Evolutionary conservation across 2,329 filamentous ascomycete species (phyloP).

Genomic region (Trichoderma cornu-damae): DNA sequence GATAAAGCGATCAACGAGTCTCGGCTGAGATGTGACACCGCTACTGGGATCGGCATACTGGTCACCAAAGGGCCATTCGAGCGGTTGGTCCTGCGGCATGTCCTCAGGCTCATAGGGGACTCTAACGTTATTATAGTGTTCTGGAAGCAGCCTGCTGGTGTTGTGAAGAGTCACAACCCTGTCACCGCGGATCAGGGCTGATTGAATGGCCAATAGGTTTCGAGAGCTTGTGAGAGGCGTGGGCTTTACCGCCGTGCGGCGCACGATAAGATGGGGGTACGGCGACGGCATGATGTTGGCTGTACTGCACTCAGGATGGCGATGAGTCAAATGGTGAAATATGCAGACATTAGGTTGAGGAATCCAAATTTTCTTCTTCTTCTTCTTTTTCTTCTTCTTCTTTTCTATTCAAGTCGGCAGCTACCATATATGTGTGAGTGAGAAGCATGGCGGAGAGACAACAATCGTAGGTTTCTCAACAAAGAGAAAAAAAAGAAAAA

Average conservation of each 20-base stretch:
- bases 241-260: not conserved
- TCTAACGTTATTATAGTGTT: not conserved
- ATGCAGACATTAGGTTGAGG: not conserved
- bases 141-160: not conserved
- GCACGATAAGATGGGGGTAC: conserved; percentile 6
- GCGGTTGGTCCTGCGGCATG: not conserved
- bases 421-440: conserved; percentile 11
- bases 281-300: not conserved
- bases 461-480: not conserved
- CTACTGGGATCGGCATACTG: not conserved
- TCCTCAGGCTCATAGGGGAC: not conserved
- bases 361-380: too few species aligned
- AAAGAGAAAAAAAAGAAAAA: too few species aligned
- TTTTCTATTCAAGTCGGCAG: not conserved
- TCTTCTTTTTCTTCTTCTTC: not conserved
- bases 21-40: not conserved
- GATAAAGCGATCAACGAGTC: not conserved
- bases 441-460: not conserved
- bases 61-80: not conserved
- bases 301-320: not conserved
- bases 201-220: conserved; percentile 10
- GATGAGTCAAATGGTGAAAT: not conserved
- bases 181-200: conserved; percentile 19
- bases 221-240: not conserved
- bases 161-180: conserved; percentile 16